Base-by-base conservation (phyloP, 495 filamentous ascomycete genomes). In the Gamarada debralockiae region DNA sequence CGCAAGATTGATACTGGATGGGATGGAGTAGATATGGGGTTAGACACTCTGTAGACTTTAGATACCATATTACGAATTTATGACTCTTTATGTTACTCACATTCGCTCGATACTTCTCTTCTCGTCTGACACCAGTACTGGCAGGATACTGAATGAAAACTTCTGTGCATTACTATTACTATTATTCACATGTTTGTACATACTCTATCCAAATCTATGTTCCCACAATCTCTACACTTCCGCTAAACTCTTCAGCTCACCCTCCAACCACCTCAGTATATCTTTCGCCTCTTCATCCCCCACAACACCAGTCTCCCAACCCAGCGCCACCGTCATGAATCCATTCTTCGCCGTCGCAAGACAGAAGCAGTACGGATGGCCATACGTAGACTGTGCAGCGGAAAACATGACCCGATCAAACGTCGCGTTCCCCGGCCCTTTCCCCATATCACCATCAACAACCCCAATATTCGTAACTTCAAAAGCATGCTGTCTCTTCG, bases 391-490 rank as follows among this genome's bases (percentile, higher is more conserved):
- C 27, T 21, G 2, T 12, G 25, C 23, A 23, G 17, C n/a, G 18
- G 27, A 47, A 36, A 54, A 54, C 14, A 38, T 22, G 3, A 45
- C 24, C 33, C 27, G 42, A 18, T 47, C 43, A 33, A 52, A 43
- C 6, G 15, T 18, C n/a, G 37, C 49, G 3, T 36, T 20, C 14
- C 39, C 49, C 9, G 8, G 17, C 25, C 33, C 5, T 6, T 13
- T 17, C 2, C 17, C 39, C 5, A 17, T 20, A 14, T 17, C 51
- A 18, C 51, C 51, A 52, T 52, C 50, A 3, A 54, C 18, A 20
- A 45, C 20, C 6, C 41, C 42, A 2, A 54, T 18, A 40, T 54
- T 54, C 2, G 42, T 47, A 17, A 54, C 51, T 29, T 54, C 51
- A 18, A 54, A 54, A 24, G 42, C 33, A 3, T 15, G 13, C 12